Evolutionary conservation across 805 yeast species (phyloP).

Genomic region (Priceomyces haplophilus): DNA sequence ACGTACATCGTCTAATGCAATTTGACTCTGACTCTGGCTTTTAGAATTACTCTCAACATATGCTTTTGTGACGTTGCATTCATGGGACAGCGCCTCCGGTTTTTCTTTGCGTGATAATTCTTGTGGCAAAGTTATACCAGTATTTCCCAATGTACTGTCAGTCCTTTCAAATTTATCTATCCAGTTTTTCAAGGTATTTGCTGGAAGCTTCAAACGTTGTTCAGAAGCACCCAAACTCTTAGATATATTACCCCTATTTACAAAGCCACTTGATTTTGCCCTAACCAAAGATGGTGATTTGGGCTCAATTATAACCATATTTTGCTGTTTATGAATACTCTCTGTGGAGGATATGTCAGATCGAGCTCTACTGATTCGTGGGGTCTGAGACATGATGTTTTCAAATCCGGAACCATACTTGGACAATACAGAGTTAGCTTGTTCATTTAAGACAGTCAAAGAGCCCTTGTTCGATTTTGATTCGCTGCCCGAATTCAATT

Average conservation of each 20-base stretch:
- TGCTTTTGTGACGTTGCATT: neutral
- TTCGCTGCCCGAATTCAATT: neutral
- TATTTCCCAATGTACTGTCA: neutral
- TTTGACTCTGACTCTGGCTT: conserved; percentile 1
- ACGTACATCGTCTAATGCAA: conserved; percentile 7
- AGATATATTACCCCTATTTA: neutral
- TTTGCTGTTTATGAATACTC: conserved; percentile 13
- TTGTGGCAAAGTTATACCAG: neutral
- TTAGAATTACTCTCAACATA: neutral
- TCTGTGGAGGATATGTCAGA: conserved; percentile 26
- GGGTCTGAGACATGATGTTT: conserved; percentile 29
- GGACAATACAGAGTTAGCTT: conserved; percentile 34
- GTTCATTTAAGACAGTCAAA: conserved; percentile 26
- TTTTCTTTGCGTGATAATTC: neutral
- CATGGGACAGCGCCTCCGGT: neutral
- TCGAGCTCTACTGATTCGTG: conserved; percentile 30
- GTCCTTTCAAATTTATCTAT: conserved; percentile 26
- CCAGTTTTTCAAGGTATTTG: conserved; percentile 22
- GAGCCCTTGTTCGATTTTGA: conserved; percentile 9
- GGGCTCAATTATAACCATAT: conserved; percentile 9
- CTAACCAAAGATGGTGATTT: conserved; percentile 35
- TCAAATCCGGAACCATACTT: conserved; percentile 43
- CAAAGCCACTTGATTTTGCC: conserved; percentile 35
- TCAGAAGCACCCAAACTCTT: neutral
- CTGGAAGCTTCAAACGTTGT: neutral